phyloP scores from a whole-genome alignment of 257 asterid genomes.

The Rauvolfia tetraphylla region DNA sequence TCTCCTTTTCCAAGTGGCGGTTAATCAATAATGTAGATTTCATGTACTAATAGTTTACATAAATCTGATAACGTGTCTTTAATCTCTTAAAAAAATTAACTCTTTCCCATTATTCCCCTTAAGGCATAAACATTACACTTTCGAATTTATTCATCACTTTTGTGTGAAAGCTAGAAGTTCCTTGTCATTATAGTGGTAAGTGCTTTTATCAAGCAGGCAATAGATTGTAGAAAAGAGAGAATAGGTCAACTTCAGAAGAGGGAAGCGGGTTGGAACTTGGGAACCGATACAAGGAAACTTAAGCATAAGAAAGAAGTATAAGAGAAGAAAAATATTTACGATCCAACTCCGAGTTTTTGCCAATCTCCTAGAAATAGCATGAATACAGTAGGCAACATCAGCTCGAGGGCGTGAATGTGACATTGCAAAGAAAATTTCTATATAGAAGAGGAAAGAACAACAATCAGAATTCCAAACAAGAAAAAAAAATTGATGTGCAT shows the following conservation, averaged over 20 bases:
- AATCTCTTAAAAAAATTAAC: not conserved
- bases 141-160: not conserved
- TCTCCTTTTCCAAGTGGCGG: not conserved
- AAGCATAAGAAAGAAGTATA: not conserved
- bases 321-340: slow-evolving; percentile 31
- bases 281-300: not conserved
- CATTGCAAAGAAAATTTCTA: slow-evolving; percentile 66
- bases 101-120: not conserved
- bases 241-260: not conserved
- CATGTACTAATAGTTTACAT: not conserved
- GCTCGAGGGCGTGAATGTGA: slow-evolving; percentile 74
- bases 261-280: not conserved
- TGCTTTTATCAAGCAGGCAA: too few species aligned
- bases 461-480: not conserved
- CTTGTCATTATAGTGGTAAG: not conserved
- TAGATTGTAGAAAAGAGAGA: not conserved
- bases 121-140: not conserved
- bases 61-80: not conserved
- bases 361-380: slow-evolving; percentile 73
- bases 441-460: slow-evolving; percentile 1
- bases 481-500: not conserved
- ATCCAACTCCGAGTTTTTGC: slow-evolving; percentile 75
- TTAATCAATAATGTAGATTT: not conserved
- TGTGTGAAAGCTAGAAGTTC: not conserved
- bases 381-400: slow-evolving; percentile 88